Percentiles rank a stretch among this genome's conserved stretches.
Conservation (phyloP, 352 stramenopile species). For the Phytophthora tubulina region DNA sequence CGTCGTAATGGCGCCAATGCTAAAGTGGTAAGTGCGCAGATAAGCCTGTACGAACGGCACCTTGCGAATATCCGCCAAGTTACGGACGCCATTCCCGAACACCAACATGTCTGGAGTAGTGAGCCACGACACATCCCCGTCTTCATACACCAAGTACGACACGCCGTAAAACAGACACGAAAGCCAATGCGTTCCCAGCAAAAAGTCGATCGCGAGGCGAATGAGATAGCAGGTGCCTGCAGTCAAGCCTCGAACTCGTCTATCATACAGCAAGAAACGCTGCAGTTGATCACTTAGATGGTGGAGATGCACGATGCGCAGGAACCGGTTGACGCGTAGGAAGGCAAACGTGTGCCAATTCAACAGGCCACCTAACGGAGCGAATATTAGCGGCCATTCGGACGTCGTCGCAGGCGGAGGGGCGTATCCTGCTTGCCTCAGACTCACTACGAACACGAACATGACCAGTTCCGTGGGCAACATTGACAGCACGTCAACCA, state of each 20-base stretch:
- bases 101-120: slow-evolving; percentile 67
- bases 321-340: slow-evolving; percentile 57
- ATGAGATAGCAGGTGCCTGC: slow-evolving; percentile 50
- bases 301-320: slow-evolving; percentile 63
- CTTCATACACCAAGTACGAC: slow-evolving; percentile 56
- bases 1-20: slow-evolving; percentile 80
- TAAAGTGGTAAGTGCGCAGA: slow-evolving; percentile 70
- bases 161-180: slow-evolving; percentile 64
- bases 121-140: slow-evolving; percentile 59
- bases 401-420: slow-evolving; percentile 36
- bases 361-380: slow-evolving; percentile 27
- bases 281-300: slow-evolving; percentile 58
- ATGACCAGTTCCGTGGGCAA: slow-evolving; percentile 62
- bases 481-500: slow-evolving; percentile 61
- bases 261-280: slow-evolving; percentile 66
- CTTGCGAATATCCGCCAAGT: slow-evolving; percentile 40
- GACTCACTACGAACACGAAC: slow-evolving; percentile 28
- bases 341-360: slow-evolving; percentile 67
- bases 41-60: slow-evolving; percentile 55
- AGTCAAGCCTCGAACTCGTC: slow-evolving; percentile 28
- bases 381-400: slow-evolving; percentile 25
- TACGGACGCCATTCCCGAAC: slow-evolving; percentile 43
- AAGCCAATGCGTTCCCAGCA: slow-evolving; percentile 64
- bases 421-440: slow-evolving; percentile 29
- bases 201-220: slow-evolving; percentile 59